Conservation (phyloP, 2,329 filamentous ascomycete species). For the Cytospora paraplurivora region DNA sequence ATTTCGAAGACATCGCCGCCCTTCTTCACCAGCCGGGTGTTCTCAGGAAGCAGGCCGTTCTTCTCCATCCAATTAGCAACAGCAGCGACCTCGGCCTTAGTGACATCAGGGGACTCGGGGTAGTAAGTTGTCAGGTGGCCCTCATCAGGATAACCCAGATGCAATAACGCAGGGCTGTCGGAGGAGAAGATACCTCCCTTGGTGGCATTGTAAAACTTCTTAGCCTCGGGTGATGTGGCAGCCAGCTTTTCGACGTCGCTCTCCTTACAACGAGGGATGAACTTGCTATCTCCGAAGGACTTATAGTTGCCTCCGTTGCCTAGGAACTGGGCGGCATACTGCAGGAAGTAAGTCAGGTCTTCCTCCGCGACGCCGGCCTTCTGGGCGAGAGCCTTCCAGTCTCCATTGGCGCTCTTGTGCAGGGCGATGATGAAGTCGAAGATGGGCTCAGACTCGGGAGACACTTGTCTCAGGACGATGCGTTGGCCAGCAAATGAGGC, state of each 20-base stretch:
- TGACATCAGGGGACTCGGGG: slow-evolving; percentile 73
- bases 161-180: slow-evolving; percentile 65
- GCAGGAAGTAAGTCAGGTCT: slow-evolving; percentile 68
- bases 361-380: slow-evolving; percentile 66
- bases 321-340: slow-evolving; percentile 78
- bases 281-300: slow-evolving; percentile 83
- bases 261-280: slow-evolving; percentile 71
- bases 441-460: slow-evolving; percentile 78
- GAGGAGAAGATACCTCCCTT: slow-evolving; percentile 73
- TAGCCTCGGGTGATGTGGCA: slow-evolving; percentile 59
- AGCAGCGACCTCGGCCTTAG: slow-evolving; percentile 71
- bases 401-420: slow-evolving; percentile 65
- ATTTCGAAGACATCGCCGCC: slow-evolving; percentile 67
- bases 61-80: slow-evolving; percentile 73
- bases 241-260: slow-evolving; percentile 67
- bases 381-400: slow-evolving; percentile 69
- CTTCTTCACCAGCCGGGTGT: slow-evolving; percentile 73
- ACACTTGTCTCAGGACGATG: slow-evolving; percentile 78
- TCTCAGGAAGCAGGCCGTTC: slow-evolving; percentile 72
- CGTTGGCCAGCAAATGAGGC: slow-evolving; percentile 76
- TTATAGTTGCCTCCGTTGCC: slow-evolving; percentile 72
- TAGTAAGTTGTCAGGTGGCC: slow-evolving; percentile 84
- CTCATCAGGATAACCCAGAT: slow-evolving; percentile 73
- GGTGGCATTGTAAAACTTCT: slow-evolving; percentile 67
- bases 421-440: slow-evolving; percentile 79